Base-by-base conservation (phyloP, 2,329 filamentous ascomycete genomes). In the Arthrinium puccinioides region DNA sequence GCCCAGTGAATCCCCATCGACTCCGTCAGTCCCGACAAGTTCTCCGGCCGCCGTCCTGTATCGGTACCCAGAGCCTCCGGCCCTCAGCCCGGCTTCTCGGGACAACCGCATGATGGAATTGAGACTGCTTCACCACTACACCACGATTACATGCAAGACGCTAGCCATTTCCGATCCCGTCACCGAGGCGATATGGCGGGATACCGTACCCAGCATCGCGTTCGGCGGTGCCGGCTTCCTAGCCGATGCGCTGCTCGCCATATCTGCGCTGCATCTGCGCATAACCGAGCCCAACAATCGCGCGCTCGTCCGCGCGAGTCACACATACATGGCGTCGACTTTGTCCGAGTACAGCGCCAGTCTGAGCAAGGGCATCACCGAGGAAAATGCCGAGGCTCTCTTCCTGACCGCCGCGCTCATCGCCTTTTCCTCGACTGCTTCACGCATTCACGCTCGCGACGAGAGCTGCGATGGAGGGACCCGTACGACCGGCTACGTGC, bases 341-440 rank as follows among this genome's bases (percentile, higher is more conserved):
- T 61, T 82, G 27, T 69, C 72, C 26, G 70, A 78, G 40, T 82
- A 82, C 50, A 74, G 75, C 42, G 63, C 66, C 3, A 66, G 69
- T 1, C 60, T 82, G 21, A 71, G 69, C 30, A 61, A 63, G 21
- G 78, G 78, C 19, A 75, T 81, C 40, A 72, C 68, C 21, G 64
- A 72, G 21, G 57, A 63, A 21, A 82, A 82, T 40, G 76, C 78
- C 8, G 77, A 81, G 51, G 67, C 76, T 0, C 62, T 82, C 2
- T 82, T 82, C 46, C 59, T 80, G 16, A 82, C 77, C 0, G 67
- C 77, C 2, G 67, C 76, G 3, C 62, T 83, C 48, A 76, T 87
- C 53, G 65, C 83, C 50, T 78, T 87, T 56, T 69, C 87, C 55
- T 66, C 83, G 47, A 72, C 77, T 20, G 67, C 84, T 27, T 69